Base-by-base conservation (phyloP, 257 asterid species). In the Solanum piurae region DNA sequence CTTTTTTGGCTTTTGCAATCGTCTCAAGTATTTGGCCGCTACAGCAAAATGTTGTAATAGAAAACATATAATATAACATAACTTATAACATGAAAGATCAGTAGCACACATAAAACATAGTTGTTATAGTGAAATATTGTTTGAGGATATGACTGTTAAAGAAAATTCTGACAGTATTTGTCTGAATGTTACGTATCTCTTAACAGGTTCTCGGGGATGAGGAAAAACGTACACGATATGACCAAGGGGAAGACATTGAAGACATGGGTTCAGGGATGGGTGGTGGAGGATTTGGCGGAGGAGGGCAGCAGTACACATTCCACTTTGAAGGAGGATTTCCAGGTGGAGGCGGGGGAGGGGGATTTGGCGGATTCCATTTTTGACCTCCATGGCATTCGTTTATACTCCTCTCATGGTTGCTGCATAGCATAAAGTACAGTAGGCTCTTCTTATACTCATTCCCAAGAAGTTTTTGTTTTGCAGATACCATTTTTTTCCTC, bases 321-420 rank as follows among this genome's bases (percentile, higher is more conserved):
- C 99, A 95, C 91, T 96, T 95, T 69, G 98, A 94, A 83, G 98
- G 98, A 44, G 98, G 98, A 3, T 95, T 93, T 89, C 96, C 96
- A 1, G 84, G 84, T 72, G 97, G 96, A 1, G 84, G 84, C 21
- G 60, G 96, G 68, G 98, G 96, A 40, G 60, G 60, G 9, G 60
- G 60, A 52, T 93, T 92, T 86, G 98, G 95, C 40, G 97, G 96
- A 60, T 94, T 95, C 88, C 93, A 94, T 55, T 95, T 95, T 88
- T 95, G 91, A 93, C 68, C 27, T 25, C 38, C n/a, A 44, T 18
- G 64, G 27, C 23, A 4, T 46, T 80, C 18, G 33, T 38, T 36
- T 21, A 8, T 10, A 77, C 62, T 77, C 84, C 62, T 44, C 66
- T 8, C 38, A 44, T 79, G 37, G 66, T 44, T 80, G 64, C 85